Evolutionary conservation across 106 monocot genomes (phyloP).

Genomic region (Allium sativum): DNA sequence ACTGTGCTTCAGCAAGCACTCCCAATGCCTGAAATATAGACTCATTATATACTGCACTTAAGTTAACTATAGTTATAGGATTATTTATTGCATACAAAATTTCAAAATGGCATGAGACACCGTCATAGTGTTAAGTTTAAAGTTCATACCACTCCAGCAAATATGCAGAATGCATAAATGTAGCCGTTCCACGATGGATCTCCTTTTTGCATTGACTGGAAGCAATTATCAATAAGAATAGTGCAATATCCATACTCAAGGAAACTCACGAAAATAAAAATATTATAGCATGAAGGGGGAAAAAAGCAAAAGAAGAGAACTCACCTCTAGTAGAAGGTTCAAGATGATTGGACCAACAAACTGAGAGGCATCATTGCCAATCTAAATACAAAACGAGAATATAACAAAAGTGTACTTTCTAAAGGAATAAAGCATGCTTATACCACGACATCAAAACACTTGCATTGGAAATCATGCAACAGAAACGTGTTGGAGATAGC

Average conservation of each 20-base stretch:
- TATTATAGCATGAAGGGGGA: not conserved
- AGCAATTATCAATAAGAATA: slow-evolving; percentile 1
- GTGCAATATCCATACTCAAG: not conserved
- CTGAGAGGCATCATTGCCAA: slow-evolving; percentile 94
- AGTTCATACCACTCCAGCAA: slow-evolving; percentile 85
- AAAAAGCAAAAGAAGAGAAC: not conserved
- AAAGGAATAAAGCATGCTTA: not conserved
- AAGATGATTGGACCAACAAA: slow-evolving; percentile 90
- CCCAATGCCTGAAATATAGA: slow-evolving; percentile 46
- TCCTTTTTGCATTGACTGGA: slow-evolving; percentile 96
- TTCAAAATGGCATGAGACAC: not conserved
- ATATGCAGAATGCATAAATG: slow-evolving; percentile 87
- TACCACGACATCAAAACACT: too few relatives aligned
- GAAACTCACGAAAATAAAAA: not conserved
- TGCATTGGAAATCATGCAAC: too few relatives aligned
- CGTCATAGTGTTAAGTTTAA: slow-evolving; percentile 2
- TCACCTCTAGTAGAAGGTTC: slow-evolving; percentile 67
- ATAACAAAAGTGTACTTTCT: not conserved
- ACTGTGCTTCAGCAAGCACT: slow-evolving; percentile 87
- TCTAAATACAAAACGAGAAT: slow-evolving; percentile 21
- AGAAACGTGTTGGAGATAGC: too few relatives aligned
- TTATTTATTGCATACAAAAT: too few relatives aligned
- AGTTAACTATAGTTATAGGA: not conserved
- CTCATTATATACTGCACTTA: not conserved
- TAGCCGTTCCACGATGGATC: slow-evolving; percentile 93